Evolutionary conservation across 495 filamentous ascomycete genomes (phyloP).

Genomic region (Penicillium canariense): DNA sequence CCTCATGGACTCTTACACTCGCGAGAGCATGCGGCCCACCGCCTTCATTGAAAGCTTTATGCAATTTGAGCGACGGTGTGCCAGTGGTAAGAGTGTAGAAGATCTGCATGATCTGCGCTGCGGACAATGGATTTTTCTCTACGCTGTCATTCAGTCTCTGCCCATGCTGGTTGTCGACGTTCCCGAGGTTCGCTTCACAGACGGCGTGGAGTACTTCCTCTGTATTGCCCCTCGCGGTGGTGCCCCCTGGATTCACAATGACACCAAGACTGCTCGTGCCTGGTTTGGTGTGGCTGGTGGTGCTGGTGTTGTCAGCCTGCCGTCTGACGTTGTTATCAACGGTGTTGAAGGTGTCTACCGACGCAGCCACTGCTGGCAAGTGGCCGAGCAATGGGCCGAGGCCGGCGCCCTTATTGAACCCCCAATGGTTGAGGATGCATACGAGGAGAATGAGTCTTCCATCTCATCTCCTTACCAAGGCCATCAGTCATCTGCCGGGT

Average conservation of each 20-base stretch:
- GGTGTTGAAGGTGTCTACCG: constrained; percentile 88
- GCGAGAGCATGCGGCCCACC: constrained; percentile 60
- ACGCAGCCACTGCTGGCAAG: constrained; percentile 87
- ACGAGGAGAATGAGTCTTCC: constrained; percentile 43
- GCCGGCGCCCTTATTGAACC: constrained; percentile 38
- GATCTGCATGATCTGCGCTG: constrained; percentile 75
- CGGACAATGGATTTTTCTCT: constrained; percentile 94
- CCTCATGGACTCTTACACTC: constrained; percentile 72
- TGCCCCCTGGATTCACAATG: constrained; percentile 80
- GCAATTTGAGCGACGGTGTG: constrained; percentile 75
- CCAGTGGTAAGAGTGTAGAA: constrained; percentile 64
- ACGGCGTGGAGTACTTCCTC: constrained; percentile 95
- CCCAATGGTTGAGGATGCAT: constrained; percentile 39
- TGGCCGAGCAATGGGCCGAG: constrained; percentile 71
- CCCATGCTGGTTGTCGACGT: constrained; percentile 90
- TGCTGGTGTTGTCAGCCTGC: constrained; percentile 69
- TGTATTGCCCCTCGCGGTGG: constrained; percentile 82
- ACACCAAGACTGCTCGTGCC: constrained; percentile 60
- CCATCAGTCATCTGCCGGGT: constrained; percentile 44
- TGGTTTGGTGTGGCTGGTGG: constrained; percentile 80
- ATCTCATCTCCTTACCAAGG: constrained; percentile 44
- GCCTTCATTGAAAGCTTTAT: constrained; percentile 77
- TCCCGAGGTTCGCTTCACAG: constrained; percentile 68
- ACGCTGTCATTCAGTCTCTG: constrained; percentile 84
- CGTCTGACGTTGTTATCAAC: constrained; percentile 80